Percentiles rank a stretch among this genome's conserved stretches.
phyloP scores from a whole-genome alignment of 2,329 filamentous ascomycete species.

The Nectriaceae sp. region DNA sequence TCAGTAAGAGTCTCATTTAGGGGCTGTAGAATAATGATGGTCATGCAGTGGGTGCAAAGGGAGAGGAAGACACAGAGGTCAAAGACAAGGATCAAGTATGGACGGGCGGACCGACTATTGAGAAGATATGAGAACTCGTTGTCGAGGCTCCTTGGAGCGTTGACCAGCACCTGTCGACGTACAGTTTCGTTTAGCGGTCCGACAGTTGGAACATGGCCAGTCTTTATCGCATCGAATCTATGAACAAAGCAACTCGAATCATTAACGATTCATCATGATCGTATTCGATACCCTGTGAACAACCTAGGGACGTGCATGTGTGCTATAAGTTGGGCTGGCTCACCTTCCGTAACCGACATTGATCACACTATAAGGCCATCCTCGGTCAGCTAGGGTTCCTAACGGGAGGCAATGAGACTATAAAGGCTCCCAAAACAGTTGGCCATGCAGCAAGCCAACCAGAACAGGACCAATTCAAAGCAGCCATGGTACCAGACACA shows the following conservation, averaged over 20 bases:
- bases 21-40: neutral
- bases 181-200: slow-evolving; percentile 53
- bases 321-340: slow-evolving; percentile 12
- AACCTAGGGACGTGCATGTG: neutral
- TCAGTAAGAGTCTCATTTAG: neutral
- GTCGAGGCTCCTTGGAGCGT: slow-evolving; percentile 55
- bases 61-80: slow-evolving; percentile 2
- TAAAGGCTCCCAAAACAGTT: neutral
- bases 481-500: neutral
- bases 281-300: neutral
- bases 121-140: slow-evolving; percentile 60
- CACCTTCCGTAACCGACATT: slow-evolving; percentile 46
- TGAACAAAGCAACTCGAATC: slow-evolving; percentile 2
- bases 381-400: neutral
- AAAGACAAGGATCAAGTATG: no score
- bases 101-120: slow-evolving; percentile 53
- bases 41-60: neutral
- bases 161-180: slow-evolving; percentile 57
- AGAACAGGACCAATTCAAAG: neutral
- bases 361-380: slow-evolving; percentile 41
- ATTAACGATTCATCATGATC: slow-evolving; percentile 19
- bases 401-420: neutral
- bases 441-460: neutral
- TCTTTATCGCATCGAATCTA: slow-evolving; percentile 63
- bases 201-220: slow-evolving; percentile 59